Base-by-base conservation (phyloP, 2,329 filamentous ascomycete species). In the Grosmannia penicillata region DNA sequence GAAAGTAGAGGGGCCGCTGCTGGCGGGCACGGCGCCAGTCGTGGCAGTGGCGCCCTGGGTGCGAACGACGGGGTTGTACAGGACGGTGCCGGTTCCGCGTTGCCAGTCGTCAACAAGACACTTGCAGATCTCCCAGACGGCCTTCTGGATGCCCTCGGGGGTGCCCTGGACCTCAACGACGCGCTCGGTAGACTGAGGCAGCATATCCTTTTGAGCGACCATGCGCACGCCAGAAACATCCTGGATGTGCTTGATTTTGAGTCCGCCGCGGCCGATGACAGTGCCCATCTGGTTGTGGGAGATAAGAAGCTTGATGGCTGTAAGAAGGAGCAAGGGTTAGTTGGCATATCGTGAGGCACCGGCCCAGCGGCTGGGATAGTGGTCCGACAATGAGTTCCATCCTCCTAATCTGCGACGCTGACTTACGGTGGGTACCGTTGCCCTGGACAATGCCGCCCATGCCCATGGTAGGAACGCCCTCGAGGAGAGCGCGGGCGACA, bases 201-300 rank as follows among this genome's bases (percentile, higher is more conserved):
- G 78, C 91, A 98, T 98, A 55, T 98, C 91, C 65, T 98, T 98
- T 62, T 98, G 91, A 29, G 91, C 91, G 35, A 98, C 87, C 91
- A 98, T 98, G 56, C 91, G 87, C 42, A 96, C 91, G 47, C 87
- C 87, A 6, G 91, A 96, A 23, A 78, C 79, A 58, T 98, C 91
- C 59, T 98, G 91, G 50, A 98, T 98, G 58, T 95, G 84, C 72
- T 98, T 98, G 70, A 98, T 98, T 70, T 96, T 98, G 49, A 95
- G 71, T 43, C 91, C 91, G 59, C 93, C 83, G 48, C 86, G 78
- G 52, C 91, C 91, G 56, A 98, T 98, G 64, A 98, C 95, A 53
- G 91, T 98, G 45, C 91, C 91, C 91, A 98, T 98, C 64, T 98
- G 91, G 60, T 96, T 96, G 68, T 98, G 89, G 25, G 91, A 98